Base-by-base conservation (phyloP, 768 basidiomycete species). In the Leccinum incarnatum region DNA sequence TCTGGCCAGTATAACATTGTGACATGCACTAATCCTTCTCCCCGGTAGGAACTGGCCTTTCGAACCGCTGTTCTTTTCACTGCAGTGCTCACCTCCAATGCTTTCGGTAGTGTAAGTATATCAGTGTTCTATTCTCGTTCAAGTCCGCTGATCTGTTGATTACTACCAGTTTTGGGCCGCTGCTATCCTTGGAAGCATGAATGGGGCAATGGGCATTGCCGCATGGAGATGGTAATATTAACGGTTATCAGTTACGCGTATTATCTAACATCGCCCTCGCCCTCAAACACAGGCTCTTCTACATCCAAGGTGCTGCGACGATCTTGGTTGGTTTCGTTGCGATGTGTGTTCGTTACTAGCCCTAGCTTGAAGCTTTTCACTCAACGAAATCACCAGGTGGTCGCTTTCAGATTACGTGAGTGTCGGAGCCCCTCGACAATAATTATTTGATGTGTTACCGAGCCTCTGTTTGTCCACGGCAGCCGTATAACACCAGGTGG, bases 401-500 rank as follows among this genome's bases (percentile, higher is more conserved):
- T 60, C 79, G 7, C 73, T 87, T 21, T 83, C 84, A 2, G 84
- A 87, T 65, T 84, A 82, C 66, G 85, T 86, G 32, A 21, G 81
- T 71, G 29, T 42, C 23, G 3, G 2, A 45, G 14, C 36, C 6
- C 9, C 36, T 27, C 17, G n/a, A 4, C n/a, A 42, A 10, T 17
- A 11, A 14, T 12, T 12, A 15, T 12, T 40, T 37, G 14, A 29
- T 3, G n/a, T 17, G 12, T 42, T 17, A 23, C 40, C 10, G n/a
- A 42, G 40, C 9, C 10, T 42, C 10, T 42, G 40, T 46, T 42
- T 14, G 34, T 40, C 25, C 32, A 19, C 15, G 25, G 27, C 59
- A 87, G 84, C 84, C 83, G 4, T 60, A 82, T 60, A 89, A 88
- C 63, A 88, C 86, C 1, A 74, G 75, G 37, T 88, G 86, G 85